A percentile compares a stretch with the other conserved stretches of the same genome.
These are phyloP conservation scores for Rhodamnia rubescens DNA, from an alignment of 345 rosid species.

Conservation along the genomic window DNA sequence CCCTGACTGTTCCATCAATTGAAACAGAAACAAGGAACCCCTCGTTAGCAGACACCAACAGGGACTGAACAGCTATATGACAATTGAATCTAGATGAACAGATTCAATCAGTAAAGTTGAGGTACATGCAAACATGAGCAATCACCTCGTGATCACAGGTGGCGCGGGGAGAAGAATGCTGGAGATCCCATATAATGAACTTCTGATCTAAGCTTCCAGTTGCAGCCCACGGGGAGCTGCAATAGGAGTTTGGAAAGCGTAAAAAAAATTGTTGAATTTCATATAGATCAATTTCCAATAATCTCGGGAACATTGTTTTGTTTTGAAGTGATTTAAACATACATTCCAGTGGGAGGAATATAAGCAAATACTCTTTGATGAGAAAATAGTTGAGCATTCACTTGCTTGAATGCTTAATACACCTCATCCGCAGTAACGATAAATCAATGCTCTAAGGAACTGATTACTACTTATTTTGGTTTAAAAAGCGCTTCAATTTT, in stretches of 20 bases:
- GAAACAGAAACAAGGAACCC: constrained; percentile 66
- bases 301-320: background rate
- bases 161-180: constrained; percentile 54
- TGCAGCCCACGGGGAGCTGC: constrained; percentile 69
- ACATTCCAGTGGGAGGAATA: background rate
- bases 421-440: background rate
- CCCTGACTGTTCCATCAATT: constrained; percentile 65
- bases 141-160: constrained; percentile 68
- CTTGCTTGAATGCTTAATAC: background rate
- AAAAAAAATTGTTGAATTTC: background rate
- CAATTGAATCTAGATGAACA: background rate
- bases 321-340: background rate
- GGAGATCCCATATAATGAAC: constrained; percentile 81
- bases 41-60: constrained; percentile 32
- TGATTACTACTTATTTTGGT: background rate
- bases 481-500: background rate
- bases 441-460: background rate
- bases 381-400: background rate
- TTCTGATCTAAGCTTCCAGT: constrained; percentile 80
- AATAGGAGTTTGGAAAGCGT: background rate
- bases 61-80: constrained; percentile 24
- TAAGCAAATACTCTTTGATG: background rate
- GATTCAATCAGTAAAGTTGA: background rate
- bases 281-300: background rate
- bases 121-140: background rate